Percentiles rank a stretch among this genome's conserved stretches.
Conservation (phyloP, 768 basidiomycete genomes). For the Pleurotus tuoliensis region DNA sequence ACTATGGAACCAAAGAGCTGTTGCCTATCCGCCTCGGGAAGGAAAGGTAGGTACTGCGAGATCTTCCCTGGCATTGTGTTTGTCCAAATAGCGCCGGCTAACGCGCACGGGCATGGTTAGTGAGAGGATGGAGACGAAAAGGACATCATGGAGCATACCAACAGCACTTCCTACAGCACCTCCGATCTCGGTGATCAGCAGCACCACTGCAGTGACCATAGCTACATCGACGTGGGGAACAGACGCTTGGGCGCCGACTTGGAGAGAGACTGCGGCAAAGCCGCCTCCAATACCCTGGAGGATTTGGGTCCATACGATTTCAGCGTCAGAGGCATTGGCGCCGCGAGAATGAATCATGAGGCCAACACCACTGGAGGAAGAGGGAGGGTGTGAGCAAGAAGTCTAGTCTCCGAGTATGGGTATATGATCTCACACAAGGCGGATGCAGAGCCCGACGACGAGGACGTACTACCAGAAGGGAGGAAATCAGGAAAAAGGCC, state of each 20-base stretch:
- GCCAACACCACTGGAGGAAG: constrained; percentile 45
- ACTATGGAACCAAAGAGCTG: constrained; percentile 55
- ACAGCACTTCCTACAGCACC: constrained; percentile 62
- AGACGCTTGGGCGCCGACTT: constrained; percentile 62
- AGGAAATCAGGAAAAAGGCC: too few species aligned
- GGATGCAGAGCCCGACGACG: constrained; percentile 53
- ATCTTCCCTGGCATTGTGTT: constrained; percentile 64
- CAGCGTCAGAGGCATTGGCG: constrained; percentile 47
- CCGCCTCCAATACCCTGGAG: constrained; percentile 77
- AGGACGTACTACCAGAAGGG: constrained; percentile 34
- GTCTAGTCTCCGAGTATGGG: not conserved
- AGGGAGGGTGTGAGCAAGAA: not conserved
- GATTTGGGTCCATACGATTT: constrained; percentile 63
- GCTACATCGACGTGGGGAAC: constrained; percentile 66
- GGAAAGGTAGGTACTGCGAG: constrained; percentile 46
- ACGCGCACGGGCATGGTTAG: not conserved
- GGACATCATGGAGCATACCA: constrained; percentile 30
- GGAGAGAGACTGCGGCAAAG: constrained; percentile 52
- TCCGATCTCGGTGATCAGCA: constrained; percentile 69
- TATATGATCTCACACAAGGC: constrained; percentile 37
- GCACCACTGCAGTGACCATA: constrained; percentile 60
- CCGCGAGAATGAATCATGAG: constrained; percentile 73
- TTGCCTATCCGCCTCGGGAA: constrained; percentile 37
- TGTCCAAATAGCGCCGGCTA: constrained; percentile 65
- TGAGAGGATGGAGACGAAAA: not conserved